phyloP scores from a whole-genome alignment of 257 asterid species.

The Thymus mandschuricus region DNA sequence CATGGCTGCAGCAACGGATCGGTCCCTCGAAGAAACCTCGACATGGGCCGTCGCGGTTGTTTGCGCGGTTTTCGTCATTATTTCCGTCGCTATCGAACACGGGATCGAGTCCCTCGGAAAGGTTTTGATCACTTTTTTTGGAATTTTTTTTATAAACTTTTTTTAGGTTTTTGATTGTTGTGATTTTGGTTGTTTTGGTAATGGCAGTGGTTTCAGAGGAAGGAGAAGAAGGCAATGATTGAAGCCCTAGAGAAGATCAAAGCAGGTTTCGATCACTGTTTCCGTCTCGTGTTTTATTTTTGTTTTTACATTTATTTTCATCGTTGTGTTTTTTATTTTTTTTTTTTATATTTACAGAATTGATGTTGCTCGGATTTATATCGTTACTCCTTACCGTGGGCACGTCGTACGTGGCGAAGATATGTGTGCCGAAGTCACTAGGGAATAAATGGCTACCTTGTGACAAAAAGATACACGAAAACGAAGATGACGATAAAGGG shows the following conservation, averaged over 20 bases:
- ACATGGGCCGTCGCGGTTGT: slow-evolving; percentile 90
- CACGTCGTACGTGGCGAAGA: slow-evolving; percentile 46
- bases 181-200: not conserved
- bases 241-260: slow-evolving; percentile 78
- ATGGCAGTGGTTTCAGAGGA: slow-evolving; percentile 65
- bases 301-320: not conserved
- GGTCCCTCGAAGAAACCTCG: slow-evolving; percentile 72
- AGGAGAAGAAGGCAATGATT: slow-evolving; percentile 61
- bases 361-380: slow-evolving; percentile 71
- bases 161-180: too few species aligned
- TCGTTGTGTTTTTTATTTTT: not conserved
- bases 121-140: slow-evolving; percentile 33
- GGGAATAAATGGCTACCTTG: slow-evolving; percentile 74
- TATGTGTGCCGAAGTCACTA: slow-evolving; percentile 50
- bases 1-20: slow-evolving; percentile 48
- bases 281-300: not conserved
- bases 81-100: slow-evolving; percentile 67
- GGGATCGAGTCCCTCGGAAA: slow-evolving; percentile 67
- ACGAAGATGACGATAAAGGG: slow-evolving; percentile 19
- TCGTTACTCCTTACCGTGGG: slow-evolving; percentile 68
- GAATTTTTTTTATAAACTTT: too few species aligned
- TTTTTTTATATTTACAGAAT: slow-evolving; percentile 35
- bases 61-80: slow-evolving; percentile 57
- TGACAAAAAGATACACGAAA: not conserved
- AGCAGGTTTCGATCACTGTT: slow-evolving; percentile 40